A percentile compares a stretch with the other conserved stretches of the same genome.
Conservation (phyloP, 306 rosid species). For the Lagenaria siceraria region DNA sequence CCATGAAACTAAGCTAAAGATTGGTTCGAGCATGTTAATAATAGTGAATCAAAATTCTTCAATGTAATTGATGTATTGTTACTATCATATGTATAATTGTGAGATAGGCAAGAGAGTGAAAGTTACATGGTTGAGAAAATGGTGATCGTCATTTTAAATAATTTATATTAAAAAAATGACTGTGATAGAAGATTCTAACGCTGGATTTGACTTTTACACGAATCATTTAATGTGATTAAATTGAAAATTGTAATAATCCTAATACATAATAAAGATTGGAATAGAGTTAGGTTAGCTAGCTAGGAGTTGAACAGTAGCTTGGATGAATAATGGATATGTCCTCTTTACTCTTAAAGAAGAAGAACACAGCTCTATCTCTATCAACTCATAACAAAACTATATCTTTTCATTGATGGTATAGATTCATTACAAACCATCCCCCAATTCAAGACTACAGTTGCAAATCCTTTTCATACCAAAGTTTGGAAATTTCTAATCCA, state of each 20-base stretch:
- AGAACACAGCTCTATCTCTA: not conserved
- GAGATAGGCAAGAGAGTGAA: not conserved
- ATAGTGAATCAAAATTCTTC: not conserved
- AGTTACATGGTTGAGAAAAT: not conserved
- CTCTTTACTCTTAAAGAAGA: not conserved
- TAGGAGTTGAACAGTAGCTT: constrained; percentile 2
- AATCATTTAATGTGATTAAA: constrained; percentile 1
- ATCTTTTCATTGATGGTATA: not conserved
- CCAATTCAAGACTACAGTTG: not conserved
- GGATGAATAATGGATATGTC: not conserved
- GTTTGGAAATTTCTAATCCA: not conserved
- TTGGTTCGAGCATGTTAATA: no score
- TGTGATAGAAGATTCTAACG: not conserved
- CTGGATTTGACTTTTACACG: not conserved
- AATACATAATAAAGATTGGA: not conserved
- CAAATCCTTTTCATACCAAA: not conserved
- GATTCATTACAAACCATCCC: not conserved
- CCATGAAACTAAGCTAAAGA: no score
- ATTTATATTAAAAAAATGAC: not conserved
- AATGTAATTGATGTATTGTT: not conserved
- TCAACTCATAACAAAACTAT: not conserved
- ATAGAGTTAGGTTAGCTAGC: not conserved
- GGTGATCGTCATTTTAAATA: not conserved
- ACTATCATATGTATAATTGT: not conserved
- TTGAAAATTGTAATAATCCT: not conserved